These are phyloP conservation scores for Alternaria rosae DNA, from an alignment of 2,329 filamentous ascomycete species.

Conservation along the genomic window DNA sequence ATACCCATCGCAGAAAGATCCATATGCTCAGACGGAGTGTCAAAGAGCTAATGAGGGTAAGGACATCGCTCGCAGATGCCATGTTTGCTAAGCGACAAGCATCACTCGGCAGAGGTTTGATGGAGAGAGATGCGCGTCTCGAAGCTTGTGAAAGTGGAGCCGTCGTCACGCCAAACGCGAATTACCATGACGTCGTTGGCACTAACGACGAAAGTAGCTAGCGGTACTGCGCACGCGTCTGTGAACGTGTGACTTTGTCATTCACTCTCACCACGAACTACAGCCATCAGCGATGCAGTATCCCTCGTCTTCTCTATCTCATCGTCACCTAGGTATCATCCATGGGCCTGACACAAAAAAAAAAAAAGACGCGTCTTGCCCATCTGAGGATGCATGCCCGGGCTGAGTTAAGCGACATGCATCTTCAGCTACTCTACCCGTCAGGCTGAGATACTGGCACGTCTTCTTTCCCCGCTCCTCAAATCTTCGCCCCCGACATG, in stretches of 20 bases:
- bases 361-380: not conserved
- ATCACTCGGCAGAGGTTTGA: slow-evolving; percentile 15
- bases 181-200: slow-evolving; percentile 14
- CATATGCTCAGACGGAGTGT: slow-evolving; percentile 60
- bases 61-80: slow-evolving; percentile 45
- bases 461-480: not conserved
- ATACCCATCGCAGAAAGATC: slow-evolving; percentile 70
- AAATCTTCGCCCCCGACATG: too few relatives aligned
- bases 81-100: slow-evolving; percentile 32
- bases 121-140: slow-evolving; percentile 9
- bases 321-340: not conserved
- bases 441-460: not conserved
- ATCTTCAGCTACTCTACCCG: not conserved
- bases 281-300: not conserved
- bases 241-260: not conserved
- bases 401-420: not conserved
- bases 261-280: not conserved
- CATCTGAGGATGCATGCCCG: not conserved
- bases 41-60: slow-evolving; percentile 56
- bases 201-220: not conserved
- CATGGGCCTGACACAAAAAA: not conserved
- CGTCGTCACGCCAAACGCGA: slow-evolving; percentile 8
- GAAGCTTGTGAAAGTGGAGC: slow-evolving; percentile 16
- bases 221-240: not conserved
- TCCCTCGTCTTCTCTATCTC: not conserved